A percentile compares a stretch with the other conserved stretches of the same genome.
Conservation (phyloP, 208 protist species). For the Trypanosoma rangeli region DNA sequence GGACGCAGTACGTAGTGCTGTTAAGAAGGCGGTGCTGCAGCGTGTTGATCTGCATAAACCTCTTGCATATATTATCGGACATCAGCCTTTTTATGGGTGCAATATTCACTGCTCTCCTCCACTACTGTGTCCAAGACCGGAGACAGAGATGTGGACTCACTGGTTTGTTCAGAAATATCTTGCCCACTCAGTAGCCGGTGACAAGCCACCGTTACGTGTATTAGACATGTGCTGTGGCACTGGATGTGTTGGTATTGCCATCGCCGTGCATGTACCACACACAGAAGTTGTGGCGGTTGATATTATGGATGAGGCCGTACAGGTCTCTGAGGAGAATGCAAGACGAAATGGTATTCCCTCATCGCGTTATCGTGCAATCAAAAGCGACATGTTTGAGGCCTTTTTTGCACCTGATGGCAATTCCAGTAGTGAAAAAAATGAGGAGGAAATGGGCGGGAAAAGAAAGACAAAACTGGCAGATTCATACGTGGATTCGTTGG, state of each 20-base stretch:
- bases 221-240: constrained; percentile 89
- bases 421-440: neutral
- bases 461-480: constrained; percentile 2
- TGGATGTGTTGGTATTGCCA: constrained; percentile 84
- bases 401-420: constrained; percentile 33
- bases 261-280: constrained; percentile 65
- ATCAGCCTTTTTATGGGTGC: constrained; percentile 85
- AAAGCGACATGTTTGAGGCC: constrained; percentile 80
- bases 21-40: constrained; percentile 75
- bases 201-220: constrained; percentile 33
- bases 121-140: constrained; percentile 76
- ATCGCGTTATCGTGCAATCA: constrained; percentile 44
- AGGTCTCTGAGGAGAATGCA: constrained; percentile 52
- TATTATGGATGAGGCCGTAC: constrained; percentile 55
- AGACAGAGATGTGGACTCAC: constrained; percentile 91
- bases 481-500: constrained; percentile 48
- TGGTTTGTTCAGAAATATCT: constrained; percentile 68
- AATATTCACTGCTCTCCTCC: constrained; percentile 65
- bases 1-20: constrained; percentile 40
- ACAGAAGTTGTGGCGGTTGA: constrained; percentile 65
- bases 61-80: constrained; percentile 85
- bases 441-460: neutral
- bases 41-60: constrained; percentile 83
- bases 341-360: constrained; percentile 50
- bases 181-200: neutral